These are phyloP conservation scores for Neofusicoccum cordaticola DNA, from an alignment of 2,329 filamentous ascomycete species.

Conservation along the genomic window DNA sequence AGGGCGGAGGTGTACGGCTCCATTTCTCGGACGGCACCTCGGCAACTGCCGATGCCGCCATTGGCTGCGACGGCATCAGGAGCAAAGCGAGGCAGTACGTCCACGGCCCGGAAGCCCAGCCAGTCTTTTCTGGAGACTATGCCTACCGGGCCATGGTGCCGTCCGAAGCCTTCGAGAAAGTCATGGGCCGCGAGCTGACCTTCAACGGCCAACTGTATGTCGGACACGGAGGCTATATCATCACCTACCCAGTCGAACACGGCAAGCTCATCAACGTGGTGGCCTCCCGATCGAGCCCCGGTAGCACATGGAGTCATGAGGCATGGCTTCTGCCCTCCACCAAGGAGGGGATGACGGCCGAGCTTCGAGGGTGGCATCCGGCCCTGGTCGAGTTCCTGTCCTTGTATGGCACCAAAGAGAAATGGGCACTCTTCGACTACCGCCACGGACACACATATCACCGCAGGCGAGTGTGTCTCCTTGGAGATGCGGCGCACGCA, in stretches of 20 bases:
- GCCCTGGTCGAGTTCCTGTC: constrained; percentile 21
- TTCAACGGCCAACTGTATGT: constrained; percentile 13
- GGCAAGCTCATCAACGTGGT: constrained; percentile 15
- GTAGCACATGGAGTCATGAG: constrained; percentile 18
- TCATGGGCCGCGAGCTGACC: constrained; percentile 15
- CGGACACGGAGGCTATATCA: constrained; percentile 12
- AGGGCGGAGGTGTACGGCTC: constrained; percentile 20
- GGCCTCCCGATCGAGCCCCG: constrained; percentile 2
- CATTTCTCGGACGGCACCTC: constrained; percentile 15
- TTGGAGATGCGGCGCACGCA: constrained; percentile 54
- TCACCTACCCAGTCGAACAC: constrained; percentile 18
- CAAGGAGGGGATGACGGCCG: constrained; percentile 22
- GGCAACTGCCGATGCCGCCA: neutral
- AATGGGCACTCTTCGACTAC: constrained; percentile 59
- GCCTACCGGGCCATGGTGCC: constrained; percentile 17
- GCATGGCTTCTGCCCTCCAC: constrained; percentile 20
- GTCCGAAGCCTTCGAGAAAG: neutral
- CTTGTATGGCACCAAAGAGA: constrained; percentile 34
- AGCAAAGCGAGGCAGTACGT: constrained; percentile 12
- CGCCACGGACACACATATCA: constrained; percentile 47
- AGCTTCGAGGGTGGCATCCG: constrained; percentile 22
- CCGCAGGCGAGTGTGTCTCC: constrained; percentile 41
- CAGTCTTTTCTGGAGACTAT: constrained; percentile 6
- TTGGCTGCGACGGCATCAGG: constrained; percentile 23
- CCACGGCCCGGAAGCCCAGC: neutral